Evolutionary conservation across 495 filamentous ascomycete genomes (phyloP).

Genomic region (Penicillium steckii): DNA sequence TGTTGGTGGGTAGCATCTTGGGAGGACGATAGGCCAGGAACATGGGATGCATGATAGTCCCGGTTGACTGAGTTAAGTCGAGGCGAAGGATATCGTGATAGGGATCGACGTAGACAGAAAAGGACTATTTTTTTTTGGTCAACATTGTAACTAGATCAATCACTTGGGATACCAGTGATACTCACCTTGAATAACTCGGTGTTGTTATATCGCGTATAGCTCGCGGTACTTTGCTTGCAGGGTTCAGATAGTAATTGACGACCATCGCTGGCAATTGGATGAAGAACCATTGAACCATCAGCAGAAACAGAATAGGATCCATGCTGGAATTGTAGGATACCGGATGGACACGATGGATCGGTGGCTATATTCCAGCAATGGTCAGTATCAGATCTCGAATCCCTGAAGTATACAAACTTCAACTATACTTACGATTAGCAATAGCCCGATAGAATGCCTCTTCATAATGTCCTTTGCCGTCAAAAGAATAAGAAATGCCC

Average conservation of each 20-base stretch:
- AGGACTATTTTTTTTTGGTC: constrained; percentile 46
- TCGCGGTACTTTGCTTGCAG: constrained; percentile 50
- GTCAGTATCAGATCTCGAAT: too few relatives aligned
- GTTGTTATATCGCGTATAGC: constrained; percentile 70
- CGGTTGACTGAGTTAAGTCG: constrained; percentile 64
- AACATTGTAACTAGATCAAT: background rate
- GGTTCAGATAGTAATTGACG: constrained; percentile 70
- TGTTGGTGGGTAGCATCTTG: constrained; percentile 72
- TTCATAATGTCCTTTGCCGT: constrained; percentile 68
- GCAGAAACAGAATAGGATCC: constrained; percentile 56
- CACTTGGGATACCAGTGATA: too few relatives aligned
- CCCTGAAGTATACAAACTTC: too few relatives aligned
- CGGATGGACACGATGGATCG: constrained; percentile 62
- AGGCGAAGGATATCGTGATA: constrained; percentile 65
- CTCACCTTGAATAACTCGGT: constrained; percentile 64
- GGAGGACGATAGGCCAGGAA: constrained; percentile 68
- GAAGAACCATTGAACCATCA: constrained; percentile 60
- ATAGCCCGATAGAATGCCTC: constrained; percentile 72
- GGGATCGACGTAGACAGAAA: constrained; percentile 57
- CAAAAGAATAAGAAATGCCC: constrained; percentile 83
- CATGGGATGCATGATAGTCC: constrained; percentile 69
- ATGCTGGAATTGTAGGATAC: constrained; percentile 79
- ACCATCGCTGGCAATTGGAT: constrained; percentile 67
- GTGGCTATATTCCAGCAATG: constrained; percentile 51
- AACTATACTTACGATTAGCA: constrained; percentile 62